Percentiles rank a stretch among this genome's conserved stretches.
Evolutionary conservation across 1,284 basidiomycete species (phyloP).

Genomic region (Laetiporus sulphureus): DNA sequence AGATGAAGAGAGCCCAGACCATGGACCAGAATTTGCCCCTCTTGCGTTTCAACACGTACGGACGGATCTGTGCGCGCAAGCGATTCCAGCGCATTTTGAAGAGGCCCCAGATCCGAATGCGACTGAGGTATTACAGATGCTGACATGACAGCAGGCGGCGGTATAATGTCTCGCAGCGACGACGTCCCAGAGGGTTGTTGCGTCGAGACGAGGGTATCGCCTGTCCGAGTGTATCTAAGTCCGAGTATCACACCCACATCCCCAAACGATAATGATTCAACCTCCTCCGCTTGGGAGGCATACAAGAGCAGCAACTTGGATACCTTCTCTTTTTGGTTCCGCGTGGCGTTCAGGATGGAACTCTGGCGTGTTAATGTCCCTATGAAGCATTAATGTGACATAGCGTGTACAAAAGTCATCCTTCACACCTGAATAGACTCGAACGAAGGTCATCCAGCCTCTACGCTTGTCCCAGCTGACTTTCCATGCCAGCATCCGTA

Average conservation of each 20-base stretch:
- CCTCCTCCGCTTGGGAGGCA: slow-evolving; percentile 73
- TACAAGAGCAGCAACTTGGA: slow-evolving; percentile 79
- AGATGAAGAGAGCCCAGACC: slow-evolving; percentile 83
- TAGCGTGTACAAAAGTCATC: not conserved
- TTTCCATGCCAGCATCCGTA: slow-evolving; percentile 81
- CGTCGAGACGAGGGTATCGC: slow-evolving; percentile 72
- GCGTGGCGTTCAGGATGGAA: slow-evolving; percentile 60
- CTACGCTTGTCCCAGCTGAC: slow-evolving; percentile 79
- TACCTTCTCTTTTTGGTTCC: slow-evolving; percentile 65
- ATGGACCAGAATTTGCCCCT: slow-evolving; percentile 80
- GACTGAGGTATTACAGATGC: slow-evolving; percentile 77
- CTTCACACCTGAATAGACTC: slow-evolving; percentile 80
- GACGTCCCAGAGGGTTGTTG: slow-evolving; percentile 30
- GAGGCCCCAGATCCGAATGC: slow-evolving; percentile 71
- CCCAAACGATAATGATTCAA: slow-evolving; percentile 75
- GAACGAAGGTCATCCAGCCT: slow-evolving; percentile 89
- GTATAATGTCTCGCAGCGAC: slow-evolving; percentile 59
- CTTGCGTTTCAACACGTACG: slow-evolving; percentile 68
- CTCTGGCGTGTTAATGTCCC: slow-evolving; percentile 64
- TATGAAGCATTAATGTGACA: slow-evolving; percentile 23
- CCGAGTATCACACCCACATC: slow-evolving; percentile 84
- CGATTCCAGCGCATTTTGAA: slow-evolving; percentile 68
- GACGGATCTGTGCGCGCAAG: slow-evolving; percentile 85
- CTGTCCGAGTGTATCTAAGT: slow-evolving; percentile 77
- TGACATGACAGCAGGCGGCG: slow-evolving; percentile 74